Evolutionary conservation across 1,284 basidiomycete species (phyloP), one percentile per base, ranked within the genome.

Genomic region (Irpex rosettiformis): DNA sequence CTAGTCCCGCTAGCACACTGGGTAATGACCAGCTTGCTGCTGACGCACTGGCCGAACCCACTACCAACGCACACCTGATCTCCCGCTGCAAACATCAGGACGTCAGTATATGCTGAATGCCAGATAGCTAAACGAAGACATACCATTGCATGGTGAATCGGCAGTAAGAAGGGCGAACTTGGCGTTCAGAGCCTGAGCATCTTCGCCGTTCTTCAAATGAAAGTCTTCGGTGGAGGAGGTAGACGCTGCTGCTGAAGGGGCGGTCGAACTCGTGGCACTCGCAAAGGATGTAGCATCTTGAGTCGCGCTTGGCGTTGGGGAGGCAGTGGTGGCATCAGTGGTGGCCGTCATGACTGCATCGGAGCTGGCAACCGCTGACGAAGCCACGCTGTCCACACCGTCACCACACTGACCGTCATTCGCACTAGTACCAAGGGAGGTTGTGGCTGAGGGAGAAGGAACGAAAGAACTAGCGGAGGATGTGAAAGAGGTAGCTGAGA

Each of bases 121-220:
- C 18, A 47, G 10, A 47, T 18, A 47, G 43, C 13, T 8, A 47
- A 18, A 24, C 8, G 10, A 24, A 47, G 33, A 37, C 66, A 54
- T 58, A 72, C 70, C 61, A 11, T 64, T 72, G 73, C 82, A 83
- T 2, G 75, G 29, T 37, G 76, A 73, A 63, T 64, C 65, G 0
- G 70, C 68, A 10, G 71, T 76, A 40, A 83, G 70, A 18, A 68
- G 66, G 4, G 76, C 69, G 64, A 83, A 83, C 62, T 79, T 67
- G 27, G 74, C 73, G 67, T 84, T 84, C 49, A 79, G 74, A 11
- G 74, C 67, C 68, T 83, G 79, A 3, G 81, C 80, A 52, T 76
- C 77, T 55, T 77, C 66, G 18, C 77, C 81, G 65, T 83, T 83
- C 63, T 77, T 72, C 42, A 75, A 67, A 7, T 66, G 69, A 67